phyloP scores from a whole-genome alignment of 2,329 filamentous ascomycete genomes.

The Lomentospora prolificans region DNA sequence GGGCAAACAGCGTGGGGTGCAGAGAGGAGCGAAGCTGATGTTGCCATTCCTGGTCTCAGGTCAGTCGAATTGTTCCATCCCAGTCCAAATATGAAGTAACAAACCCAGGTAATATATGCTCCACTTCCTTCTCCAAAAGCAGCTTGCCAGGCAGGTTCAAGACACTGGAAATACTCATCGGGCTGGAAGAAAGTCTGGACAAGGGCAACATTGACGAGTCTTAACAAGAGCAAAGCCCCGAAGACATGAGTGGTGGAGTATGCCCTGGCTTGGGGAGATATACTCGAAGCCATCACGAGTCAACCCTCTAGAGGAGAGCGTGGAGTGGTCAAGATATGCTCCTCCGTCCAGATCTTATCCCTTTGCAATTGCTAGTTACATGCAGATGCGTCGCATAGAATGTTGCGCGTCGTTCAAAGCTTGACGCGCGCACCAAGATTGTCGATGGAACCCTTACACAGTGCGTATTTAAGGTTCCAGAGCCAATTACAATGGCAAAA shows the following conservation, averaged over 20 bases:
- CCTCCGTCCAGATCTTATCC: background rate
- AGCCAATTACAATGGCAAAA: no score
- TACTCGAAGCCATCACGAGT: background rate
- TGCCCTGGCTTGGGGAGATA: conserved; percentile 11
- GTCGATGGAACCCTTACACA: no score
- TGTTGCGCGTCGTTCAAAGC: background rate
- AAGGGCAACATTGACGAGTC: conserved; percentile 68
- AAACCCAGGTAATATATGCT: conserved; percentile 94
- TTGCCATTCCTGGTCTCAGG: conserved; percentile 68
- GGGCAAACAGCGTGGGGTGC: conserved; percentile 80
- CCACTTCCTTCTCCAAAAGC: conserved; percentile 69
- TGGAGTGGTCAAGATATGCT: background rate
- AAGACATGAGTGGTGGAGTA: conserved; percentile 13
- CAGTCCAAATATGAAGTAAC: conserved; percentile 21
- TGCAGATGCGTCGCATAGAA: background rate
- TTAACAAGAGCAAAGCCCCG: conserved; percentile 50
- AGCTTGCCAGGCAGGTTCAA: conserved; percentile 88
- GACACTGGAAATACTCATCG: conserved; percentile 92
- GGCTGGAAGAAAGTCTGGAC: conserved; percentile 93
- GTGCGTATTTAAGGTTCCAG: no score
- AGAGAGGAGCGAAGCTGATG: conserved; percentile 79
- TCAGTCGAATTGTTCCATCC: no score
- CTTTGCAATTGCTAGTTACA: background rate
- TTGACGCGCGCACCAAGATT: background rate
- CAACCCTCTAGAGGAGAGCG: background rate